These are phyloP conservation scores for Lasiosphaeriaceae sp. DNA, from an alignment of 495 filamentous ascomycete genomes.

Conservation along the genomic window DNA sequence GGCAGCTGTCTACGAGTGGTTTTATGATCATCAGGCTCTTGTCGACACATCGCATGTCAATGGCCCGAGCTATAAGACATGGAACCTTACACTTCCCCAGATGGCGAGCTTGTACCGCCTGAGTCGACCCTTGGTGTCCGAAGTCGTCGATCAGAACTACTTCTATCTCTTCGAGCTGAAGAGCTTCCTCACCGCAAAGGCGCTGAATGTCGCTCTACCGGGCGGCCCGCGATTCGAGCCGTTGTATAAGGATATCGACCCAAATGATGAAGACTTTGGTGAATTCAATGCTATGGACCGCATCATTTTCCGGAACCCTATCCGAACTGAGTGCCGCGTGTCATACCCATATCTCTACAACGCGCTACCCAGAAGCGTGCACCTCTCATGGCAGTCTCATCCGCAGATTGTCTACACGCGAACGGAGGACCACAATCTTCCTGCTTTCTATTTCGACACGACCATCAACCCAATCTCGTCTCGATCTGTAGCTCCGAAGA, in stretches of 20 bases:
- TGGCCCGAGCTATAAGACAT: conserved; percentile 92
- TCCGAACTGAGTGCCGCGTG: conserved; percentile 93
- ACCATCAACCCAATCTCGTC: conserved; percentile 97
- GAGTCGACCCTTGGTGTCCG: conserved; percentile 85
- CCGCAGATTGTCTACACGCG: conserved; percentile 89
- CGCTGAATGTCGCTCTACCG: conserved; percentile 93
- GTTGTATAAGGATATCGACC: conserved; percentile 97
- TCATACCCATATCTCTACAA: conserved; percentile 96
- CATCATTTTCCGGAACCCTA: conserved; percentile 96
- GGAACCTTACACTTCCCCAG: conserved; percentile 91
- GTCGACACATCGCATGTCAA: conserved; percentile 92
- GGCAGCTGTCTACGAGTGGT: conserved; percentile 86
- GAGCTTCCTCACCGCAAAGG: conserved; percentile 95
- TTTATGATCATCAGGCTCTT: conserved; percentile 93
- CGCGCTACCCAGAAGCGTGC: conserved; percentile 89
- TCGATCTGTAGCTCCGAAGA: conserved; percentile 90
- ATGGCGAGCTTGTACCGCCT: conserved; percentile 95
- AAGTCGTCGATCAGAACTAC: conserved; percentile 94
- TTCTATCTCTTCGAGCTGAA: conserved; percentile 97
- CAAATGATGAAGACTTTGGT: conserved; percentile 98
- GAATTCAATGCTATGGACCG: conserved; percentile 99
- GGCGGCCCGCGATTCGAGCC: conserved; percentile 97
- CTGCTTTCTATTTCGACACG: conserved; percentile 97
- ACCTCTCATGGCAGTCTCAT: conserved; percentile 89
- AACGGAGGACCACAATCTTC: conserved; percentile 82